phyloP scores from a whole-genome alignment of 2,329 filamentous ascomycete species.

The Sordariomycetes sp. region DNA sequence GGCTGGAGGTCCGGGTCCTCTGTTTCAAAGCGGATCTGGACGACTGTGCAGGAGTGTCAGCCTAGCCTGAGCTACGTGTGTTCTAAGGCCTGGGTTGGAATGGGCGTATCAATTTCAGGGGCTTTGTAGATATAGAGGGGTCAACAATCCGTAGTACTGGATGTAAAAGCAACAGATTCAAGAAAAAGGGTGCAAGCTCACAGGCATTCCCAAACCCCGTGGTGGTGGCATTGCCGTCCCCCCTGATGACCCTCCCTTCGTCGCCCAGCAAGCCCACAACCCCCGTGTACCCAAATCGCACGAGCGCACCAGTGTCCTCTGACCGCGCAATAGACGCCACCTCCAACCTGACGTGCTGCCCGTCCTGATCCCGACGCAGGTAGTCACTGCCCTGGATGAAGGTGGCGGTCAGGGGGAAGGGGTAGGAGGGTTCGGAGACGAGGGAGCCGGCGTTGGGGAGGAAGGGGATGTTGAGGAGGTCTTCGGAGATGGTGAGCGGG shows the following conservation, averaged over 20 bases:
- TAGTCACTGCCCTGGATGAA: constrained; percentile 29
- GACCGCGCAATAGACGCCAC: constrained; percentile 24
- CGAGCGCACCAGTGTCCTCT: constrained; percentile 18
- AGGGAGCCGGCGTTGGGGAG: constrained; percentile 18
- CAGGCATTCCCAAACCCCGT: constrained; percentile 28
- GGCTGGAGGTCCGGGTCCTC: constrained; percentile 21
- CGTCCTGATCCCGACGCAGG: constrained; percentile 26
- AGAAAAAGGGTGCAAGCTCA: constrained; percentile 9
- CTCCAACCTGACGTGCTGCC: constrained; percentile 25
- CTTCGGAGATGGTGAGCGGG: constrained; percentile 19
- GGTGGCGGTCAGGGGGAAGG: constrained; percentile 22
- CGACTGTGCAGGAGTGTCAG: no score
- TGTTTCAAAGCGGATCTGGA: constrained; percentile 27
- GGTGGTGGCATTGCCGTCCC: constrained; percentile 23
- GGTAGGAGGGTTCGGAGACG: constrained; percentile 24
- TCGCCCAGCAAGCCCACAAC: constrained; percentile 22
- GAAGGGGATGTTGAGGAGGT: constrained; percentile 23
- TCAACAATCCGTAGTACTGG: no score
- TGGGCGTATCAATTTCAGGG: no score
- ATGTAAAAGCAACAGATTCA: background rate
- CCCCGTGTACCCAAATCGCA: constrained; percentile 28
- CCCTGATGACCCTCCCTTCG: constrained; percentile 22
- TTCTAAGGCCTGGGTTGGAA: no score
- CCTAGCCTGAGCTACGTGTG: no score
- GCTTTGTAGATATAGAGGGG: no score